phyloP scores from a whole-genome alignment of 257 asterid species.

The Solanum medicagineum region DNA sequence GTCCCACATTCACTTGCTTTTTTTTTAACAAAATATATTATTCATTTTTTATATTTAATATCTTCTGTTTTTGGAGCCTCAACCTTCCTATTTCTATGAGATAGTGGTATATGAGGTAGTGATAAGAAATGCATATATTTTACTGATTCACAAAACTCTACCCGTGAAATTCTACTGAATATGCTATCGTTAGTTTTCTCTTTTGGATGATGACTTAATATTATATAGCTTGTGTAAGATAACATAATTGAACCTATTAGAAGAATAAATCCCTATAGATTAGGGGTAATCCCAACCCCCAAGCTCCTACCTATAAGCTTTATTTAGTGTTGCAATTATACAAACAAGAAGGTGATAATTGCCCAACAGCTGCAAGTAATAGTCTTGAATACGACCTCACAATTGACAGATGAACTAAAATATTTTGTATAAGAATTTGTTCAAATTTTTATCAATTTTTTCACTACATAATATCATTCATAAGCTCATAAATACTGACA shows the following conservation, averaged over 20 bases:
- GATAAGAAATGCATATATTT: too few relatives aligned
- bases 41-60: too few relatives aligned
- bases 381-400: background rate
- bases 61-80: too few relatives aligned
- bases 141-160: too few relatives aligned
- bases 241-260: background rate
- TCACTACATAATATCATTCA: background rate
- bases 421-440: background rate
- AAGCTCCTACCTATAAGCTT: background rate
- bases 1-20: background rate
- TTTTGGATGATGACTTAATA: background rate
- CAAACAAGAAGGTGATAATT: background rate
- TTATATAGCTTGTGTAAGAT: background rate
- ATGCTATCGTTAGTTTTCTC: background rate
- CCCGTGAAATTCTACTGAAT: rapidly evolving
- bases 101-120: too few relatives aligned
- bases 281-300: background rate
- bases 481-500: background rate
- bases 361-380: background rate
- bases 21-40: too few relatives aligned
- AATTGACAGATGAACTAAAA: background rate
- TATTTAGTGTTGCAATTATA: background rate
- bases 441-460: background rate
- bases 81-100: too few relatives aligned
- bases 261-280: background rate